These are phyloP conservation scores for Scedosporium dehoogii DNA, from an alignment of 2,329 filamentous ascomycete species.

Conservation along the genomic window DNA sequence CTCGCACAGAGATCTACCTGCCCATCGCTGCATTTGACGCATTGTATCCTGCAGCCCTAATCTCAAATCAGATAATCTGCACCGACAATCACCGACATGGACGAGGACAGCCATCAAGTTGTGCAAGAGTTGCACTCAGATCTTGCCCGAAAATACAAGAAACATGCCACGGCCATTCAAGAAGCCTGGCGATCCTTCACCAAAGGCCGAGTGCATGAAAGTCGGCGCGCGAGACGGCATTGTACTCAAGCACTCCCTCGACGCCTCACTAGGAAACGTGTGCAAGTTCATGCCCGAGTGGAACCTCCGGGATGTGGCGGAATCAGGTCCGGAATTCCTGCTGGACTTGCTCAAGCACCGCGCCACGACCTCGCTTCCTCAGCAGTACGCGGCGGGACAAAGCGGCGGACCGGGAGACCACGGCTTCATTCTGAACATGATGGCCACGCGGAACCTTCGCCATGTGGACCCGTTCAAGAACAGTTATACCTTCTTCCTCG, in stretches of 20 bases:
- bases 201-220: conserved; percentile 20
- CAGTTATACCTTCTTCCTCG: conserved; percentile 26
- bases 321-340: conserved; percentile 23
- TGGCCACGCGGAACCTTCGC: conserved; percentile 21
- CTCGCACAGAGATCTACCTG: too few species aligned
- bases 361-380: conserved; percentile 19
- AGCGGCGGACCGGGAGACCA: conserved; percentile 24
- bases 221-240: conserved; percentile 20
- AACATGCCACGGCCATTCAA: conserved; percentile 24
- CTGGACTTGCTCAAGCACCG: conserved; percentile 28
- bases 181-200: conserved; percentile 28
- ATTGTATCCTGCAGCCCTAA: too few species aligned
- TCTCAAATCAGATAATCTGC: too few species aligned
- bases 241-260: conserved; percentile 24
- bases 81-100: too few species aligned
- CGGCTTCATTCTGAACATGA: conserved; percentile 23
- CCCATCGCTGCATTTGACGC: too few species aligned
- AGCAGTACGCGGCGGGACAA: conserved; percentile 23
- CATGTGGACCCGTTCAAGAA: conserved; percentile 17
- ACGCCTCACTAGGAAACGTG: conserved; percentile 24
- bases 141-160: conserved; percentile 26
- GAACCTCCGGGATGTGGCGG: conserved; percentile 31
- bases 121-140: conserved; percentile 24
- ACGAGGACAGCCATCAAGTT: not conserved
- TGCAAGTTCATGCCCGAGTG: conserved; percentile 31